A percentile compares a stretch with the other conserved stretches of the same genome.
Evolutionary conservation across 2,329 filamentous ascomycete species (phyloP).

Genomic region (Penicillium polonicum): DNA sequence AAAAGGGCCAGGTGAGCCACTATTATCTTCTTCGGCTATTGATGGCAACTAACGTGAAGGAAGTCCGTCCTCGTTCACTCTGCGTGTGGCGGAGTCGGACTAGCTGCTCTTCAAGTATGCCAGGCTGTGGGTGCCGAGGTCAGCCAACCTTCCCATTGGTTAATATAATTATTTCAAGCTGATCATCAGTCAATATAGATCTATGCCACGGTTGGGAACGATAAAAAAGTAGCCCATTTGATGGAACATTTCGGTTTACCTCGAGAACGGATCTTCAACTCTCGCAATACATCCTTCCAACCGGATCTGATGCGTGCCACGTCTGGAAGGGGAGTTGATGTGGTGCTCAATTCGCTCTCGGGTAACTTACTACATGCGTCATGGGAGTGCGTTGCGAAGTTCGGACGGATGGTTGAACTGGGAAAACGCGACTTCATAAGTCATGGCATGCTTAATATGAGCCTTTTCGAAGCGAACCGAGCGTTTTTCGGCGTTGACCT

Average conservation of each 20-base stretch:
- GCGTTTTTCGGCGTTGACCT: conserved; percentile 17
- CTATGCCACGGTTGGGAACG: conserved; percentile 17
- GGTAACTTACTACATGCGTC: conserved; percentile 25
- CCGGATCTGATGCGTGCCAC: conserved; percentile 12
- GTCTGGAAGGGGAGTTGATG: conserved; percentile 19
- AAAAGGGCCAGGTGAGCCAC: conserved; percentile 20
- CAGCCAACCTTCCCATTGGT: neutral
- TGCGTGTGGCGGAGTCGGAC: conserved; percentile 23
- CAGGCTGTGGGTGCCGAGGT: conserved; percentile 19
- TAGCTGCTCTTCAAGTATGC: conserved; percentile 24
- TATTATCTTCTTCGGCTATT: neutral
- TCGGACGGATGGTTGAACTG: conserved; percentile 26
- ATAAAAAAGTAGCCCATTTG: conserved; percentile 21
- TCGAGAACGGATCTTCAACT: conserved; percentile 21
- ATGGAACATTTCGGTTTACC: conserved; percentile 17
- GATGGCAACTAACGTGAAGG: neutral
- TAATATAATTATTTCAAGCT: neutral
- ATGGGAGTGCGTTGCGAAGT: conserved; percentile 29
- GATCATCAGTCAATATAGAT: conserved; percentile 5
- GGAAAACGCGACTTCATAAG: conserved; percentile 25
- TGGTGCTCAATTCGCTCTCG: conserved; percentile 26
- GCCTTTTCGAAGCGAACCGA: conserved; percentile 13
- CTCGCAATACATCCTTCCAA: conserved; percentile 16
- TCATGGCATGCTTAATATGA: conserved; percentile 15
- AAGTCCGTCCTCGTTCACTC: conserved; percentile 27